Base-by-base conservation (phyloP, 371 early-diverging fungal species). In the Dentiscutata heterogama region DNA sequence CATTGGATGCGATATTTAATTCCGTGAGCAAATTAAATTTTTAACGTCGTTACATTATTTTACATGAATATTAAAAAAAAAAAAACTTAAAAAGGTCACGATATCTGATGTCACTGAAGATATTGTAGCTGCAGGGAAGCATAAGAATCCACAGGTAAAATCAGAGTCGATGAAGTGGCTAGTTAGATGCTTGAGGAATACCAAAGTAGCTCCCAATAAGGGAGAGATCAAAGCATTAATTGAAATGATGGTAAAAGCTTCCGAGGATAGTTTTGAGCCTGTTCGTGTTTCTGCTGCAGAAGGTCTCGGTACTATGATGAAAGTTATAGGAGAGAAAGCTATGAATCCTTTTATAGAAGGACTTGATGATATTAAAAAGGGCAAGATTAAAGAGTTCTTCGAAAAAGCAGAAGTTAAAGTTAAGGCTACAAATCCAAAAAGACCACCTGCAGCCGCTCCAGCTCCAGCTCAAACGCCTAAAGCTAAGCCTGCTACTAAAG, bases 61-160 rank as follows among this genome's bases (percentile, higher is more conserved):
- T 35, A 35, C 35, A 35, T 35, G 35, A 35, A 58, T 20, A 50
- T 16, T 25, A 11, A 54, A 22, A 25, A 22, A 2, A 27, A 80
- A 31, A 35, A 42, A 18, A 39, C 16, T 42, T 13, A 35, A 58
- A 63, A 54, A 90, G 89, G 79, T 84, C 60, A 85, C 89, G 20
- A 85, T 92, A 46, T 83, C 86, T 3, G 94, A 92, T 79, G 86
- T 93, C 3, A 81, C 90, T 35, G 96, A 96, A 75, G 97, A 97
- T 73, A 85, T 96, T 51, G 84, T 90, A 0, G 88, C 90, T 0
- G 92, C 89, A 1, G 86, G 92, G 7, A 88, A 84, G 6, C 96
- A 99, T 86, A 98, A 98, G 82, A 98, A 98, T 83, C 99, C 99
- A 3, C 96, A 97, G 83, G 94, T 96, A 25, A 89, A 94, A 73